Evolutionary conservation across 106 monocot species (phyloP).

Genomic region (Iris macrosiphon): DNA sequence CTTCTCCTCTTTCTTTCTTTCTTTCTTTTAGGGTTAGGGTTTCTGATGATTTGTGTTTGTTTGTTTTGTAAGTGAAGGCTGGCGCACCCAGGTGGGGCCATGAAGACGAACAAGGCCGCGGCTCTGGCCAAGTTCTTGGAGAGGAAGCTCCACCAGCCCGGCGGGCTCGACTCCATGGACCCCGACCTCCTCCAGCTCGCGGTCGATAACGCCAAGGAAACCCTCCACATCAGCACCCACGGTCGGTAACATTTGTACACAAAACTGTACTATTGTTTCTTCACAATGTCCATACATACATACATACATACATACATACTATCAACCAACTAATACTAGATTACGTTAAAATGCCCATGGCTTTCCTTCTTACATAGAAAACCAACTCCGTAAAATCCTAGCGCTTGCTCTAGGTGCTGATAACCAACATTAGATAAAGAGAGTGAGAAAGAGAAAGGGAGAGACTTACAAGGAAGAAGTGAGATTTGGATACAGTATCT

Average conservation of each 20-base stretch:
- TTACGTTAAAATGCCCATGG: too few relatives aligned
- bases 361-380: too few relatives aligned
- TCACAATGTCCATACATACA: neutral
- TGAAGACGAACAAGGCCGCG: constrained; percentile 93
- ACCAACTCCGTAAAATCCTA: too few relatives aligned
- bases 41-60: neutral
- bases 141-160: constrained; percentile 89
- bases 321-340: too few relatives aligned
- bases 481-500: too few relatives aligned
- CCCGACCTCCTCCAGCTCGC: constrained; percentile 79
- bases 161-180: constrained; percentile 74
- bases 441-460: too few relatives aligned
- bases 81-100: constrained; percentile 88
- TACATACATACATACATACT: neutral
- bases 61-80: constrained; percentile 28
- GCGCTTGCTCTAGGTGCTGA: too few relatives aligned
- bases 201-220: constrained; percentile 85
- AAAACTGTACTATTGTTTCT: too few relatives aligned
- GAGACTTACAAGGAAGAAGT: too few relatives aligned
- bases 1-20: neutral
- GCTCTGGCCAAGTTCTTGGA: constrained; percentile 97
- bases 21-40: neutral
- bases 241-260: constrained; percentile 20
- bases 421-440: too few relatives aligned
- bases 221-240: constrained; percentile 59